These are phyloP conservation scores for Rhazya stricta DNA, from an alignment of 257 asterid genomes.

Conservation along the genomic window DNA sequence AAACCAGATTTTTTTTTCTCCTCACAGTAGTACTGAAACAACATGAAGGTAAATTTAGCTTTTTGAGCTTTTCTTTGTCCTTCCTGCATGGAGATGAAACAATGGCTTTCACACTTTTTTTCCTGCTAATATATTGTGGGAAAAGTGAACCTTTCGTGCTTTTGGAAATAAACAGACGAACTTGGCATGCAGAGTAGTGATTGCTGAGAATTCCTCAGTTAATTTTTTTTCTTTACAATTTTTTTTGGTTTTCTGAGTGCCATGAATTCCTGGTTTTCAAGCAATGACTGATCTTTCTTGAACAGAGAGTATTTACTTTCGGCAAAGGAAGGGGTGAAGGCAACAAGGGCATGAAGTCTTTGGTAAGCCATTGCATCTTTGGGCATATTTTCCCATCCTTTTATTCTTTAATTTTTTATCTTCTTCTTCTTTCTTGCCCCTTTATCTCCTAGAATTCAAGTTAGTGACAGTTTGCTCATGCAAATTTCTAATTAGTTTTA, in stretches of 20 bases:
- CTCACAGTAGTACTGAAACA: not conserved
- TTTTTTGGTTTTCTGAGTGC: not conserved
- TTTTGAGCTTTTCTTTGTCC: not conserved
- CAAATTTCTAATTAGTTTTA: not conserved
- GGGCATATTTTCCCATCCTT: not conserved
- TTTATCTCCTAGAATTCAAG: not conserved
- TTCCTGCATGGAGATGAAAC: not conserved
- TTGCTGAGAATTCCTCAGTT: not conserved
- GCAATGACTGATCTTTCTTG: constrained; percentile 2
- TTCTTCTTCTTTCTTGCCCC: not conserved
- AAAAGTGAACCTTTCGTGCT: not conserved
- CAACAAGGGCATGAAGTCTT: constrained; percentile 87
- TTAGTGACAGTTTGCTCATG: not conserved
- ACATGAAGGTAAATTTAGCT: constrained; percentile 13
- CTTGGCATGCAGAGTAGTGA: not conserved
- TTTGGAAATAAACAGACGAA: not conserved
- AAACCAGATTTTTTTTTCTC: not conserved
- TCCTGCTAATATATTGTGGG: not conserved
- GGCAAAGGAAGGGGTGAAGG: constrained; percentile 95
- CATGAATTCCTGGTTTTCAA: not conserved
- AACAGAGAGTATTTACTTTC: constrained; percentile 74
- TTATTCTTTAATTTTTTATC: not conserved
- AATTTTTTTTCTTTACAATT: not conserved
- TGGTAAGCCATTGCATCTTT: constrained; percentile 45
- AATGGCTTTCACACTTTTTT: not conserved